Percentiles rank a stretch among this genome's conserved stretches.
Evolutionary conservation across 2,329 filamentous ascomycete species (phyloP).

Genomic region (Calonectria pteridis): DNA sequence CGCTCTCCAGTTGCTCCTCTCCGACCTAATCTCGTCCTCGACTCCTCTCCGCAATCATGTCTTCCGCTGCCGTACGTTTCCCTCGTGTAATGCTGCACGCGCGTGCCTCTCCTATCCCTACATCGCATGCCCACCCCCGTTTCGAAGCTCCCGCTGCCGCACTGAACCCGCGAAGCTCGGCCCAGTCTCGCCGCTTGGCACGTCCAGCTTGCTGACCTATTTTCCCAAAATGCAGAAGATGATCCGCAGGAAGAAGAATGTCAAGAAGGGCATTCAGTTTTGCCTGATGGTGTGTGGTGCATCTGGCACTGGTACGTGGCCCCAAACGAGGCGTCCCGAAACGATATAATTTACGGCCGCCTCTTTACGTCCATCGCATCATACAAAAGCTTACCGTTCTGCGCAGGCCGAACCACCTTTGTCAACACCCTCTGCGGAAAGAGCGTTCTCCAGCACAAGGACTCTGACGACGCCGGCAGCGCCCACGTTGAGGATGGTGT

Average conservation of each 20-base stretch:
- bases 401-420: constrained; percentile 92
- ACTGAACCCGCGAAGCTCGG: constrained; percentile 32
- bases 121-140: constrained; percentile 28
- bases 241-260: constrained; percentile 99
- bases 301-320: constrained; percentile 89
- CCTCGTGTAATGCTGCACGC: constrained; percentile 4
- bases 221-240: constrained; percentile 73
- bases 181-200: constrained; percentile 28
- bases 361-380: constrained; percentile 18
- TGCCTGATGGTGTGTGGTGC: constrained; percentile 99
- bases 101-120: constrained; percentile 28
- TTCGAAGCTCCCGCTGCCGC: constrained; percentile 42
- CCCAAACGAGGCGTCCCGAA: constrained; percentile 30
- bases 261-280: constrained; percentile 99
- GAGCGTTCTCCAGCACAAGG: constrained; percentile 90
- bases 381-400: constrained; percentile 36
- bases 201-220: constrained; percentile 45
- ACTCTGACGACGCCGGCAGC: constrained; percentile 88
- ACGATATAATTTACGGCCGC: constrained; percentile 25
- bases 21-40: constrained; percentile 27
- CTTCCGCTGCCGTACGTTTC: constrained; percentile 50
- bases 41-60: constrained; percentile 45
- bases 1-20: constrained; percentile 30
- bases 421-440: constrained; percentile 99
- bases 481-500: constrained; percentile 97